These are phyloP conservation scores for Ustilago hordei DNA, from an alignment of 1,284 basidiomycete genomes.

Conservation along the genomic window DNA sequence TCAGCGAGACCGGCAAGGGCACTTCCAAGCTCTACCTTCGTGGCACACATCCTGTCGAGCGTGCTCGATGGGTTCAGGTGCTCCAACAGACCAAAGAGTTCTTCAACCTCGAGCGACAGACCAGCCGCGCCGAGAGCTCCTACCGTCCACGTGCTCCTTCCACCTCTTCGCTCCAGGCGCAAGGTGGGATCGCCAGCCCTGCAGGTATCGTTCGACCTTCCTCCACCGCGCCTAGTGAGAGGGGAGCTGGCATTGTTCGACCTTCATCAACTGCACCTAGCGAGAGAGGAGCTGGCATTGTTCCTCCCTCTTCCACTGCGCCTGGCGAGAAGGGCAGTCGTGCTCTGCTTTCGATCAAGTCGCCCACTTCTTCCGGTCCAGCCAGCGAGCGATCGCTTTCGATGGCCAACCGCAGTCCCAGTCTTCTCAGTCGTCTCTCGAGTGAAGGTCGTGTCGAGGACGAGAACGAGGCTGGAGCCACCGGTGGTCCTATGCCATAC, in stretches of 20 bases:
- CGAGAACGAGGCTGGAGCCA: conserved; percentile 26
- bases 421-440: conserved; percentile 49
- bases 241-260: conserved; percentile 40
- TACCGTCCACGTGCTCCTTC: conserved; percentile 43
- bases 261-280: conserved; percentile 43
- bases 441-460: conserved; percentile 44
- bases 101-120: conserved; percentile 53
- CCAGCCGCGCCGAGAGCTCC: conserved; percentile 50
- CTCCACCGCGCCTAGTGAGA: conserved; percentile 39
- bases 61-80: conserved; percentile 66
- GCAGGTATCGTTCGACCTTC: conserved; percentile 41
- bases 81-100: conserved; percentile 62
- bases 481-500: conserved; percentile 39
- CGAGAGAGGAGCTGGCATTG: conserved; percentile 38
- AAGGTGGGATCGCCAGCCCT: not conserved
- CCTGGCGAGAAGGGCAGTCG: conserved; percentile 41
- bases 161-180: conserved; percentile 27
- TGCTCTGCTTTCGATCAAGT: conserved; percentile 39
- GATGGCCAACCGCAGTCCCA: conserved; percentile 48
- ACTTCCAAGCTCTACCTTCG: conserved; percentile 89
- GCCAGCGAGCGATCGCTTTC: conserved; percentile 40
- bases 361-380: conserved; percentile 40
- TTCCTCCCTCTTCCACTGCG: conserved; percentile 39
- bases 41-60: conserved; percentile 75
- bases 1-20: conserved; percentile 72